Conservation (phyloP, 305 asterid genomes). For the Coffea humblotiana region DNA sequence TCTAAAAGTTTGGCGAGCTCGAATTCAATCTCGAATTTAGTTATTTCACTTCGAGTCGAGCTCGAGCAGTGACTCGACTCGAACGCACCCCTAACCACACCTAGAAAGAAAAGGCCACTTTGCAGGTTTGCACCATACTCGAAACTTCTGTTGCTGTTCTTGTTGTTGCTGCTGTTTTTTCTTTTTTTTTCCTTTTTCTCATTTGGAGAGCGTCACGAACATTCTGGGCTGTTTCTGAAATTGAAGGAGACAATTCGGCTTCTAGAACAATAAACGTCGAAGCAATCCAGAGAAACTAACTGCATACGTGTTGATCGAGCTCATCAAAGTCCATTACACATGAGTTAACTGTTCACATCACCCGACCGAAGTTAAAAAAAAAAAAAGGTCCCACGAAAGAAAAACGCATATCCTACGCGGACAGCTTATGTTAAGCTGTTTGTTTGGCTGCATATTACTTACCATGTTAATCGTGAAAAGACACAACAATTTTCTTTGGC, state of each 20-base stretch:
- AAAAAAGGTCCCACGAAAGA: not conserved
- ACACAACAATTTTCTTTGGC: not conserved
- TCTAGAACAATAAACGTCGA: not conserved
- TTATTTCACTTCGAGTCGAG: too few species aligned
- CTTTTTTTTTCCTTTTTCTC: too few species aligned
- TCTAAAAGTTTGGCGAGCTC: too few species aligned
- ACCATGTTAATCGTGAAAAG: not conserved
- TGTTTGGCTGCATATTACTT: not conserved
- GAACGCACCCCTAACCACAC: too few species aligned
- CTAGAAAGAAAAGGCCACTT: not conserved
- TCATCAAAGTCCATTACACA: too few species aligned
- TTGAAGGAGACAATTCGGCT: not conserved
- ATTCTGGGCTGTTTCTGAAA: not conserved
- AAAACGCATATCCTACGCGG: not conserved
- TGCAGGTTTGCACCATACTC: not conserved
- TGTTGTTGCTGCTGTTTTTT: too few species aligned
- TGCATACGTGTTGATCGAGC: too few species aligned
- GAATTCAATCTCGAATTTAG: too few species aligned
- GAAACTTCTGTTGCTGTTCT: too few species aligned
- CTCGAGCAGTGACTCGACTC: too few species aligned
- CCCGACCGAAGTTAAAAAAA: too few species aligned
- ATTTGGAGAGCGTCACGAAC: not conserved
- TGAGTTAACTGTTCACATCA: not conserved
- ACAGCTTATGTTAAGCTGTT: not conserved
- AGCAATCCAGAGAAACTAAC: too few species aligned